phyloP scores from a whole-genome alignment of 2,329 filamentous ascomycete genomes.

The Sordariomycetes sp. region DNA sequence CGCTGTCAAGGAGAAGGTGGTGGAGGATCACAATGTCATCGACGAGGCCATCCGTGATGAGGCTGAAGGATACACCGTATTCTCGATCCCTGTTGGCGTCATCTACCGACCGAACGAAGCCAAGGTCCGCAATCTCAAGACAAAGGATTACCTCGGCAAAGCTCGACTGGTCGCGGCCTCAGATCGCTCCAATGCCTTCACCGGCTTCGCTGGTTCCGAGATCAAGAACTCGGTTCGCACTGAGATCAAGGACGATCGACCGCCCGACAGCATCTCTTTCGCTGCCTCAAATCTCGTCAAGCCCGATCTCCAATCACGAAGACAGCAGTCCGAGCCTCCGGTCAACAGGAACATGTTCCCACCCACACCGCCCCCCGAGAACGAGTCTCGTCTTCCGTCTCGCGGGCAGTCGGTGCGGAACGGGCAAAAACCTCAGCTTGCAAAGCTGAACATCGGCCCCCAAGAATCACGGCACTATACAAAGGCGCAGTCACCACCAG shows the following conservation, averaged over 20 bases:
- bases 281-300: conserved; percentile 91
- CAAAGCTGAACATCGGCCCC: conserved; percentile 54
- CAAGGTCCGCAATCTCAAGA: conserved; percentile 96
- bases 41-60: conserved; percentile 92
- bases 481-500: conserved; percentile 37
- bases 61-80: conserved; percentile 96
- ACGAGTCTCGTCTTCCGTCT: conserved; percentile 50
- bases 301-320: conserved; percentile 67
- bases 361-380: conserved; percentile 95
- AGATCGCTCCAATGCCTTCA: conserved; percentile 71
- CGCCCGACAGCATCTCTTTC: conserved; percentile 77
- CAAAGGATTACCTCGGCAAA: conserved; percentile 95
- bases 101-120: conserved; percentile 94
- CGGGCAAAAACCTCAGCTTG: conserved; percentile 50
- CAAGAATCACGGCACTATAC: conserved; percentile 45
- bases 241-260: conserved; percentile 67
- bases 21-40: conserved; percentile 94
- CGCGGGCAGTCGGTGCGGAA: conserved; percentile 53
- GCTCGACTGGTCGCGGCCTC: conserved; percentile 86
- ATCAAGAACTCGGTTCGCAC: conserved; percentile 57
- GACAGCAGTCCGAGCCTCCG: conserved; percentile 80
- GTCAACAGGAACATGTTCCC: conserved; percentile 77
- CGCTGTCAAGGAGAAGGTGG: conserved; percentile 91
- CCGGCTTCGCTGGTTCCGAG: conserved; percentile 71
- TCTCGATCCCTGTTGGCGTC: conserved; percentile 93